Conservation (phyloP, 208 protist genomes). For the Leishmania gerbilli region DNA sequence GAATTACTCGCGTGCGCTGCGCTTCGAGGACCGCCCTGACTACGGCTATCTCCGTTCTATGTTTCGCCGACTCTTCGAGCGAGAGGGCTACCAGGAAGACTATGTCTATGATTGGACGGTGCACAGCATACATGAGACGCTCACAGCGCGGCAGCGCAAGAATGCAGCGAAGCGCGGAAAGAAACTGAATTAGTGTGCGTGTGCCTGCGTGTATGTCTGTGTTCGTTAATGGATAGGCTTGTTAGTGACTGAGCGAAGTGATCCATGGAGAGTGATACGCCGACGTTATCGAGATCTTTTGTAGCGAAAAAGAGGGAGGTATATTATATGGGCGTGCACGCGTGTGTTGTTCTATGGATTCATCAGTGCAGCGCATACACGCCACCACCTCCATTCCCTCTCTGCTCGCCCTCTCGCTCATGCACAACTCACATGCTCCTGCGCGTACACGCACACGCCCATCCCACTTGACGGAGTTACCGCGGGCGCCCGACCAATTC, state of each 20-base stretch:
- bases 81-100: conserved; percentile 97
- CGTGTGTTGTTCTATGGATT: neutral
- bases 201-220: neutral
- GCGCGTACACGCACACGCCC: neutral
- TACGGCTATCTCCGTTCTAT: conserved; percentile 98
- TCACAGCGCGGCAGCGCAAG: conserved; percentile 12
- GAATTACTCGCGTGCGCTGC: conserved; percentile 96
- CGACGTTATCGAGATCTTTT: neutral
- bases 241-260: neutral
- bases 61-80: conserved; percentile 97
- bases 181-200: conserved; percentile 5
- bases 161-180: conserved; percentile 6
- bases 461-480: neutral
- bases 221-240: neutral
- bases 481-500: neutral
- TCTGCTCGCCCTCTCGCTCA: neutral
- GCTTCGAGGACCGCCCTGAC: conserved; percentile 99
- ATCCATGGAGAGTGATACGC: neutral
- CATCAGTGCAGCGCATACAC: neutral
- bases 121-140: conserved; percentile 22
- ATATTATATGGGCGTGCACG: neutral
- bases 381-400: neutral
- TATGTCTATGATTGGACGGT: conserved; percentile 97
- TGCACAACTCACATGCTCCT: neutral
- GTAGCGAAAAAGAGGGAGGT: neutral